Percentiles rank a stretch among this genome's conserved stretches.
Conservation (phyloP, 139 green algal genomes). For the Choricystis sp. region DNA sequence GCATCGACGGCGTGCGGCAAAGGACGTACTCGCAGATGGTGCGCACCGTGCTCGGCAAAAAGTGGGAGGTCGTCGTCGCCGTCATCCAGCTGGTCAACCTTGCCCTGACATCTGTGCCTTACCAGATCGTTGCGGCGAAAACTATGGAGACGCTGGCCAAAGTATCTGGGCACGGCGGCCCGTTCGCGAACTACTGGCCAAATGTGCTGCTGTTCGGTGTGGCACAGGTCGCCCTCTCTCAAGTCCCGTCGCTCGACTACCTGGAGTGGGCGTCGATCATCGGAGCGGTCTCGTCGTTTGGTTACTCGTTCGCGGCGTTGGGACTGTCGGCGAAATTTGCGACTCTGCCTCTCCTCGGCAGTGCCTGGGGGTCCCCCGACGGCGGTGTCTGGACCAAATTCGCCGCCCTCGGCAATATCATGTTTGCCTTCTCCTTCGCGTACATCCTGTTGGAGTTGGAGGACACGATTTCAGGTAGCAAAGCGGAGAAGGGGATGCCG, state of each 20-base stretch:
- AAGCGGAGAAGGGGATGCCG: conserved; percentile 2
- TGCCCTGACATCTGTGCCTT: conserved; percentile 21
- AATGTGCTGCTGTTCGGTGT: no score
- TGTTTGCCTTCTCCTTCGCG: conserved; percentile 17
- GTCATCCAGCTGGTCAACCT: conserved; percentile 28
- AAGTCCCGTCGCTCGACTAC: conserved; percentile 16
- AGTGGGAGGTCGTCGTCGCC: conserved; percentile 4
- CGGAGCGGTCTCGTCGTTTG: conserved; percentile 22
- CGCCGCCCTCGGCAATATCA: conserved; percentile 11
- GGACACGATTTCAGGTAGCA: no score
- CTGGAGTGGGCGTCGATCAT: conserved; percentile 24
- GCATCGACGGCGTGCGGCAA: conserved; percentile 5
- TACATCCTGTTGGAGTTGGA: conserved; percentile 17
- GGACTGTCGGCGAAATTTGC: no score
- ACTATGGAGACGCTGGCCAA: conserved; percentile 12
- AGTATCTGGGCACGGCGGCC: no score
- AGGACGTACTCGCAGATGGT: conserved; percentile 2
- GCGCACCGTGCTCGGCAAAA: conserved; percentile 10
- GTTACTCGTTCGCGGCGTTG: conserved; percentile 26
- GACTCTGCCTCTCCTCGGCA: no score
- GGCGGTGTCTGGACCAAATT: conserved; percentile 4
- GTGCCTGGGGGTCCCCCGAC: no score
- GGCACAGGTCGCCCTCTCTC: no score
- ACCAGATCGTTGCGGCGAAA: conserved; percentile 20
- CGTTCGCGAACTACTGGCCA: no score